Evolutionary conservation across 2,329 filamentous ascomycete species (phyloP), one percentile per base, ranked within the genome.

Genomic region (Pestalotiopsis sp.): DNA sequence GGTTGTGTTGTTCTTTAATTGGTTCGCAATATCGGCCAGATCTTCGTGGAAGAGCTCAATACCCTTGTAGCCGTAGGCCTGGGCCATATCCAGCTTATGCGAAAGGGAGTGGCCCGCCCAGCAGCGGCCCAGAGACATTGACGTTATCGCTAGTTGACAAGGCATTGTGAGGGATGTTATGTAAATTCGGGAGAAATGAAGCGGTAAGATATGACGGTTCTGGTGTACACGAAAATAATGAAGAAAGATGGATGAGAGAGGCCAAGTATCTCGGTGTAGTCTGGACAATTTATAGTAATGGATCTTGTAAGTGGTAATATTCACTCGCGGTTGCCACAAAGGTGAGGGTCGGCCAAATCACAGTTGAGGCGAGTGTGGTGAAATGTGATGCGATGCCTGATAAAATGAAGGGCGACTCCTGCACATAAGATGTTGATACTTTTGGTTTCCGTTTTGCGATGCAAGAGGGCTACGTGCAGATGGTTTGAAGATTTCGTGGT

Each of bases 41-140:
- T 95, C 93, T 76, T 95, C 92, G 78, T 91, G 90, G 82, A 94
- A 94, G 23, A 94, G 84, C 77, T 95, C 93, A 72, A 95, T 87
- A 65, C 91, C 92, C 69, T 86, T 79, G 76, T 94, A 89, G 23
- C 90, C 90, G 73, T 92, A 85, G 67, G 84, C 82, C 5, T 87
- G 83, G 11, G 92, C 92, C 81, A 90, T 87, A 76, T 90, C 85
- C 63, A 95, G 86, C 76, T 94, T 95, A 76, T 87, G 81, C 1
- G 84, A 79, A 25, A 95, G 84, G 36, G 84, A 83, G 78, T 95
- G 93, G 71, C 91, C 89, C 76, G 91, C 91, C 45, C 78, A 85
- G 74, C 89, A 90, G 57, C 91, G 89, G 57, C 93, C 92, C 1
- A 95, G 85, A 63, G 92, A 94, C 86, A 94, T 93, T 71, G 91